These are phyloP conservation scores for Apophysomyces ossiformis DNA, from an alignment of 371 early-diverging fungal species.

Conservation along the genomic window DNA sequence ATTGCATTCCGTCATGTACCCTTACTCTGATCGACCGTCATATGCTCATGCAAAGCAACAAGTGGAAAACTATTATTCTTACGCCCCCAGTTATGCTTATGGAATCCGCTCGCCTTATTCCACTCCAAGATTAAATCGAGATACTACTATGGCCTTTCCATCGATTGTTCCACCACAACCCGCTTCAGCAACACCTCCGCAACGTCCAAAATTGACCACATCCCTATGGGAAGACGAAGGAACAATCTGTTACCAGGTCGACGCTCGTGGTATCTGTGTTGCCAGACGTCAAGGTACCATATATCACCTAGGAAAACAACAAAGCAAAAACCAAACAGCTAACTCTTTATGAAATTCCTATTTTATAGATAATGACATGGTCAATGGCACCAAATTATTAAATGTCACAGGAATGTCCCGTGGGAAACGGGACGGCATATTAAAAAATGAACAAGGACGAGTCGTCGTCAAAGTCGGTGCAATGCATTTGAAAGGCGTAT, in stretches of 20 bases:
- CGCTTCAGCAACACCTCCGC: not conserved
- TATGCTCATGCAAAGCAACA: constrained; percentile 11
- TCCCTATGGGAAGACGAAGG: constrained; percentile 86
- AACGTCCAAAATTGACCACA: constrained; percentile 66
- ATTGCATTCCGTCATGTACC: constrained; percentile 1
- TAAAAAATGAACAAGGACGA: constrained; percentile 77
- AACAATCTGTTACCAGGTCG: constrained; percentile 81
- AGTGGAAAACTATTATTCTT: constrained; percentile 7
- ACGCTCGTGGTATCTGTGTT: constrained; percentile 77
- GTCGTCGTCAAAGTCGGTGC: constrained; percentile 78
- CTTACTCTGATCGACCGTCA: constrained; percentile 5
- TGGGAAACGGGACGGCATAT: constrained; percentile 78
- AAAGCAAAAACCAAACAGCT: not conserved
- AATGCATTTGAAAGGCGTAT: constrained; percentile 83
- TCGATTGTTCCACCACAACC: not conserved
- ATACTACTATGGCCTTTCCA: not conserved
- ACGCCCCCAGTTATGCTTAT: not conserved
- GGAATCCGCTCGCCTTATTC: constrained; percentile 3
- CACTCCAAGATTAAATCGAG: not conserved
- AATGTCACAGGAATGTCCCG: constrained; percentile 81
- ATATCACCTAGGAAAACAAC: not conserved
- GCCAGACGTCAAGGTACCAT: constrained; percentile 74
- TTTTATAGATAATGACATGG: constrained; percentile 66
- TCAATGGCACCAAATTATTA: constrained; percentile 79
- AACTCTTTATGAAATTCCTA: not conserved